Evolutionary conservation across 2,329 filamentous ascomycete species (phyloP).

Genomic region (Trichoderma koningiopsis): DNA sequence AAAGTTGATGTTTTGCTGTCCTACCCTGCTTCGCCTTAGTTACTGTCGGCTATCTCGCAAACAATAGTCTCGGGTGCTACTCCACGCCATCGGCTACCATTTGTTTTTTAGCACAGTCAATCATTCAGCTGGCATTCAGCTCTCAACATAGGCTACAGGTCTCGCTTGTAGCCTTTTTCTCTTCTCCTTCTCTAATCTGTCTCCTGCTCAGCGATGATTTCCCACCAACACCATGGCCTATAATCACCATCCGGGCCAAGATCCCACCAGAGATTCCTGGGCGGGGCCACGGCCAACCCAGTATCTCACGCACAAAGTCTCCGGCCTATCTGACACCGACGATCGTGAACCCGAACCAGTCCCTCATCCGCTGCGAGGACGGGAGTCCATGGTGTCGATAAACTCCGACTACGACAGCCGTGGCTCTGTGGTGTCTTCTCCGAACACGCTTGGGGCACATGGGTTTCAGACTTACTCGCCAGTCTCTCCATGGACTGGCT

Average conservation of each 20-base stretch:
- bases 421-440: constrained; percentile 26
- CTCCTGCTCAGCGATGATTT: constrained; percentile 33
- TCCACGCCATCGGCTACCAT: not conserved
- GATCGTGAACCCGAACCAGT: constrained; percentile 29
- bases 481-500: constrained; percentile 33
- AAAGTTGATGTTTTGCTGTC: not conserved
- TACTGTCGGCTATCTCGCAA: not conserved
- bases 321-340: constrained; percentile 40
- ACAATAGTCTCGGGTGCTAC: not conserved
- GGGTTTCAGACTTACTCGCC: constrained; percentile 30
- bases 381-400: constrained; percentile 29
- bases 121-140: not conserved
- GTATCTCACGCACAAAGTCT: constrained; percentile 38
- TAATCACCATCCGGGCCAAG: constrained; percentile 36
- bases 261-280: constrained; percentile 34
- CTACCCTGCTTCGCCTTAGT: not conserved
- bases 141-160: not conserved
- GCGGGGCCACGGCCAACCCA: constrained; percentile 23
- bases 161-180: not conserved
- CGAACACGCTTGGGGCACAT: constrained; percentile 19
- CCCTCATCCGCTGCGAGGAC: constrained; percentile 35
- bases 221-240: constrained; percentile 35
- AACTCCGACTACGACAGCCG: constrained; percentile 26
- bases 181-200: not conserved
- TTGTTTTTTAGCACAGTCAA: not conserved